A percentile compares a stretch with the other conserved stretches of the same genome.
Conservation (phyloP, 2,329 filamentous ascomycete species). For the Zymoseptoria brevis region DNA sequence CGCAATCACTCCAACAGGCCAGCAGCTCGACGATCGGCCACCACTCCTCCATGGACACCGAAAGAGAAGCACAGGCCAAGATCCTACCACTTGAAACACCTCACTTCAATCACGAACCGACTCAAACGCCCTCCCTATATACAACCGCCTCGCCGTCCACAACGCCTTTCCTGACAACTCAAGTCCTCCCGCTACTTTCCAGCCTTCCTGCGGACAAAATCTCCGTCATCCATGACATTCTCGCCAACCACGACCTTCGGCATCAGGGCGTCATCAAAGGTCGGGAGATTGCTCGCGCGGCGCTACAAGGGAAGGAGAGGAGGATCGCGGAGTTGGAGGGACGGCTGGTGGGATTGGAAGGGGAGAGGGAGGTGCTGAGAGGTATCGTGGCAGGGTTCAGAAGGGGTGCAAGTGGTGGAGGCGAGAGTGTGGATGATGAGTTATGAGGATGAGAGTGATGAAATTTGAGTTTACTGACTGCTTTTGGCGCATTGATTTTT, state of each 20-base stretch:
- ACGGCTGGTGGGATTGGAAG: conserved; percentile 51
- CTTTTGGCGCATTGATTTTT: neutral
- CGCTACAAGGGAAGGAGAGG: conserved; percentile 56
- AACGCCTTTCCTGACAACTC: conserved; percentile 19
- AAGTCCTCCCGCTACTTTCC: conserved; percentile 18
- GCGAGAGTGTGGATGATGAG: conserved; percentile 7
- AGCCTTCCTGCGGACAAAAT: conserved; percentile 21
- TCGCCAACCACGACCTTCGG: conserved; percentile 51
- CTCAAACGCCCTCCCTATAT: neutral
- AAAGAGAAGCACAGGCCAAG: neutral
- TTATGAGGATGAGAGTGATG: neutral
- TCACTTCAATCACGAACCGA: conserved; percentile 1
- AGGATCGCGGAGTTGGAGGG: conserved; percentile 59
- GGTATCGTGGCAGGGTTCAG: neutral
- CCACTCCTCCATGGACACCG: neutral
- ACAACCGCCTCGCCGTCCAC: conserved; percentile 7
- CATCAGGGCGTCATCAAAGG: conserved; percentile 56
- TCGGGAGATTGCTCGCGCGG: conserved; percentile 57
- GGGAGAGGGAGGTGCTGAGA: conserved; percentile 48
- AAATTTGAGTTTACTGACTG: neutral
- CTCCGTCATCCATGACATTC: conserved; percentile 35
- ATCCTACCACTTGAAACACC: neutral
- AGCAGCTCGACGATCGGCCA: neutral
- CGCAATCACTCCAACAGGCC: neutral
- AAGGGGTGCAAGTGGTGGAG: neutral